Evolutionary conservation across 805 yeast species (phyloP).

Genomic region (Blastobotrys robertii): DNA sequence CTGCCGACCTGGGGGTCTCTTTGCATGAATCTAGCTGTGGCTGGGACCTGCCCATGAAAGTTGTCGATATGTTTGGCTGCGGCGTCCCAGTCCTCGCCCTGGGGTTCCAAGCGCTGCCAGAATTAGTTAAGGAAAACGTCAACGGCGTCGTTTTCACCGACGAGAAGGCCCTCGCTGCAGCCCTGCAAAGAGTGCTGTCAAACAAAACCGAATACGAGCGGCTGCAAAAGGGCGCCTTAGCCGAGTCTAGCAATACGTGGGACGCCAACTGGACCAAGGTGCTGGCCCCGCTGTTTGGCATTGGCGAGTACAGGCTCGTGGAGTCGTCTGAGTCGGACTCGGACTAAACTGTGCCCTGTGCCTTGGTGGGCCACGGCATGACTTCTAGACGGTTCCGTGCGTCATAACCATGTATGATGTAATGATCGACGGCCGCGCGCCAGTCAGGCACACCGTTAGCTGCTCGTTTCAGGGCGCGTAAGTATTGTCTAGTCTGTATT

Average conservation of each 20-base stretch:
- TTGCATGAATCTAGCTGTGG: slow-evolving; percentile 90
- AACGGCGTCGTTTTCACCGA: slow-evolving; percentile 58
- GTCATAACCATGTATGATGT: too few relatives aligned
- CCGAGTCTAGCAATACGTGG: slow-evolving; percentile 69
- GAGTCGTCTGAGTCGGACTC: too few relatives aligned
- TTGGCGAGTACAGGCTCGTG: too few relatives aligned
- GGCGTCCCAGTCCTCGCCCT: slow-evolving; percentile 86
- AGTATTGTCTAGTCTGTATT: too few relatives aligned
- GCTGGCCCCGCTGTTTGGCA: slow-evolving; percentile 34
- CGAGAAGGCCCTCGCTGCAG: slow-evolving; percentile 35
- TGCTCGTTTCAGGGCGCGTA: too few relatives aligned
- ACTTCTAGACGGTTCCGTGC: too few relatives aligned
- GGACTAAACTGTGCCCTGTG: too few relatives aligned
- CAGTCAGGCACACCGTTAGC: too few relatives aligned
- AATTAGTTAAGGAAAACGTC: slow-evolving; percentile 54
- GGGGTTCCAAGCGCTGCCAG: slow-evolving; percentile 65
- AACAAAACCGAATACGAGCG: slow-evolving; percentile 25
- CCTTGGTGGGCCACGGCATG: too few relatives aligned
- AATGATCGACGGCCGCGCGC: too few relatives aligned
- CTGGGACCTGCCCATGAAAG: slow-evolving; percentile 92
- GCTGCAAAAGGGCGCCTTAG: slow-evolving; percentile 58
- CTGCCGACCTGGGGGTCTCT: slow-evolving; percentile 84
- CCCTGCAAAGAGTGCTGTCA: slow-evolving; percentile 28
- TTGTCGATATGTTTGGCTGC: slow-evolving; percentile 91
- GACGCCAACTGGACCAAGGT: slow-evolving; percentile 57